These are phyloP conservation scores for Phytophthora capsici DNA, from an alignment of 352 stramenopile species.

Conservation along the genomic window DNA sequence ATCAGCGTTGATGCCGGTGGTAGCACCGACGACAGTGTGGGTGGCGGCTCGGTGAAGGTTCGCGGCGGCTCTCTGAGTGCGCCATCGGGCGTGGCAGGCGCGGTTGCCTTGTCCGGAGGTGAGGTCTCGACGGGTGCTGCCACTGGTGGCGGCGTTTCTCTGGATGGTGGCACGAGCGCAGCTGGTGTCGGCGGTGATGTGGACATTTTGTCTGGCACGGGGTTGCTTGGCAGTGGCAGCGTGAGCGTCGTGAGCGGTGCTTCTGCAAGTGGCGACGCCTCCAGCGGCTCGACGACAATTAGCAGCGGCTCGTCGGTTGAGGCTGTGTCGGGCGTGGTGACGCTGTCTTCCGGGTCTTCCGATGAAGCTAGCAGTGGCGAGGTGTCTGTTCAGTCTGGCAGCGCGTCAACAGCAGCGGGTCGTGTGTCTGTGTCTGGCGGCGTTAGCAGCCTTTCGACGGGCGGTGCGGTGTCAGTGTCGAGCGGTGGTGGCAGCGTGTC, in stretches of 20 bases:
- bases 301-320: background rate
- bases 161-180: conserved; percentile 4
- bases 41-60: background rate
- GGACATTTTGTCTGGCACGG: background rate
- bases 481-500: background rate
- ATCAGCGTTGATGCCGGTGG: background rate
- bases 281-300: background rate
- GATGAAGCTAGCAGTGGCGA: background rate
- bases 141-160: background rate
- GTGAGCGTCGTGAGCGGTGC: background rate
- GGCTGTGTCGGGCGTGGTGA: background rate
- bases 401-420: background rate
- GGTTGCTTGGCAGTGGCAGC: background rate
- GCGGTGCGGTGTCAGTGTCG: background rate
- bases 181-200: background rate
- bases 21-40: background rate
- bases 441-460: background rate
- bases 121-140: background rate
- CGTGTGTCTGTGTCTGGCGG: background rate
- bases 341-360: background rate
- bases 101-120: background rate
- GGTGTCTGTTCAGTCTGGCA: background rate
- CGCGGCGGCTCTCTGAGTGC: background rate
- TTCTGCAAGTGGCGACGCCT: background rate
- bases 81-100: background rate